phyloP scores from a whole-genome alignment of 2,329 filamentous ascomycete genomes.

The Pseudocercospora vitis region DNA sequence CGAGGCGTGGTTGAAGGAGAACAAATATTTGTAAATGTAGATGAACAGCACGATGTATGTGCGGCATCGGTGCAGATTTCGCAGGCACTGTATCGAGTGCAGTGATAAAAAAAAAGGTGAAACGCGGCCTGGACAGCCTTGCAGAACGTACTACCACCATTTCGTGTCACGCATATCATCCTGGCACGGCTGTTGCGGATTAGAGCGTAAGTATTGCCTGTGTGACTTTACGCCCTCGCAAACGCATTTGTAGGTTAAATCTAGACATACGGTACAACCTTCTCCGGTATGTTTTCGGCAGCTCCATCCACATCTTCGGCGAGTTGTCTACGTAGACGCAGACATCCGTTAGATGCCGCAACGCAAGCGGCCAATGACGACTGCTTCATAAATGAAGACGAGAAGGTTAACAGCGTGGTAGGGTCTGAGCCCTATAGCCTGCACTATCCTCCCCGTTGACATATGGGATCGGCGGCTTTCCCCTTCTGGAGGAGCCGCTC shows the following conservation, averaged over 20 bases:
- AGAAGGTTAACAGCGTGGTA: neutral
- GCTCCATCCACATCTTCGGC: neutral
- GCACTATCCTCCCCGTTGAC: neutral
- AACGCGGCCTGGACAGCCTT: too few relatives aligned
- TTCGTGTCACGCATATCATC: too few relatives aligned
- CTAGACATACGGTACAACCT: too few relatives aligned
- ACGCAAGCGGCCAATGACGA: neutral
- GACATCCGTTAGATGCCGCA: neutral
- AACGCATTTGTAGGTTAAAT: too few relatives aligned
- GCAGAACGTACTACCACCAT: too few relatives aligned
- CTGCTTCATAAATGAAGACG: neutral
- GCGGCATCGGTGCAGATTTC: too few relatives aligned
- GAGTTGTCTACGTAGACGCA: conserved; percentile 4
- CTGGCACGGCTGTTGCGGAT: too few relatives aligned
- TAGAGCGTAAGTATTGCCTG: too few relatives aligned
- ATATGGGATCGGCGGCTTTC: neutral
- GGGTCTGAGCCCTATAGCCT: neutral
- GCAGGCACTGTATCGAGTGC: too few relatives aligned
- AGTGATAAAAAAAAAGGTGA: too few relatives aligned
- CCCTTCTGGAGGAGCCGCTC: neutral
- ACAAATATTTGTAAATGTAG: conserved; percentile 58
- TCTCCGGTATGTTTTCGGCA: neutral
- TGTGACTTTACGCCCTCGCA: too few relatives aligned
- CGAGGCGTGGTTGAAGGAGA: conserved; percentile 66
- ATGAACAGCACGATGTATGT: too few relatives aligned